phyloP scores from a whole-genome alignment of 768 basidiomycete genomes.

The Trametes elegans region DNA sequence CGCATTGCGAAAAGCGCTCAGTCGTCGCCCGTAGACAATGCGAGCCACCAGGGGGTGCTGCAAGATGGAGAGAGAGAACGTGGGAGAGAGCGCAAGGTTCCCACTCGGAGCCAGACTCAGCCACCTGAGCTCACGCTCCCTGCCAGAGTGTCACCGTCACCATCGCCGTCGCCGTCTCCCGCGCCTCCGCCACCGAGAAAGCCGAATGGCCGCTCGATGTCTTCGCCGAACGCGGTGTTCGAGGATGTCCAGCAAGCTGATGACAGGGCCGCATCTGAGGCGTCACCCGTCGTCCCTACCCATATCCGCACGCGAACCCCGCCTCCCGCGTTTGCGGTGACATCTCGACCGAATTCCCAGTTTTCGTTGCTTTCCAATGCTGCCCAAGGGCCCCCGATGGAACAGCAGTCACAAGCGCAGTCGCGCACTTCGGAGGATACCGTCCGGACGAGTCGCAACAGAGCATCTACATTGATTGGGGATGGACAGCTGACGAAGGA shows the following conservation, averaged over 20 bases:
- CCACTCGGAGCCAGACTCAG: slow-evolving; percentile 27
- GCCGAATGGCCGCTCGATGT: slow-evolving; percentile 23
- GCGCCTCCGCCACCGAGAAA: slow-evolving; percentile 14
- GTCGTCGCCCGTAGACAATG: slow-evolving; percentile 9
- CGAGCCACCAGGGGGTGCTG: background rate
- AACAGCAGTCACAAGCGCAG: background rate
- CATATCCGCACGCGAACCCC: slow-evolving; percentile 32
- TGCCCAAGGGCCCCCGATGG: background rate
- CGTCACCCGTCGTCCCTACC: slow-evolving; percentile 31
- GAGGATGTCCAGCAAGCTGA: slow-evolving; percentile 21
- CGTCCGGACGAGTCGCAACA: background rate
- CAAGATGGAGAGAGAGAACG: slow-evolving; percentile 14
- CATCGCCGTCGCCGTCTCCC: slow-evolving; percentile 18
- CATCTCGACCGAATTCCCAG: slow-evolving; percentile 33
- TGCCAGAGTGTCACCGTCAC: background rate
- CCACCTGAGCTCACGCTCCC: slow-evolving; percentile 15
- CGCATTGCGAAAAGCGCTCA: slow-evolving; percentile 24
- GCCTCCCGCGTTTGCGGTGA: slow-evolving; percentile 35
- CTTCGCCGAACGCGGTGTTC: slow-evolving; percentile 29
- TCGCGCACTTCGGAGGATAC: slow-evolving; percentile 10
- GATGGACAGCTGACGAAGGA: slow-evolving; percentile 8
- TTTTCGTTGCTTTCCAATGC: slow-evolving; percentile 19
- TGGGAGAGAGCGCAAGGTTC: slow-evolving; percentile 19
- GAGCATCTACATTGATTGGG: slow-evolving; percentile 22
- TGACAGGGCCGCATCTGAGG: slow-evolving; percentile 20